These are phyloP conservation scores for Akanthomyces muscarius DNA, from an alignment of 2,329 filamentous ascomycete genomes.

Conservation along the genomic window DNA sequence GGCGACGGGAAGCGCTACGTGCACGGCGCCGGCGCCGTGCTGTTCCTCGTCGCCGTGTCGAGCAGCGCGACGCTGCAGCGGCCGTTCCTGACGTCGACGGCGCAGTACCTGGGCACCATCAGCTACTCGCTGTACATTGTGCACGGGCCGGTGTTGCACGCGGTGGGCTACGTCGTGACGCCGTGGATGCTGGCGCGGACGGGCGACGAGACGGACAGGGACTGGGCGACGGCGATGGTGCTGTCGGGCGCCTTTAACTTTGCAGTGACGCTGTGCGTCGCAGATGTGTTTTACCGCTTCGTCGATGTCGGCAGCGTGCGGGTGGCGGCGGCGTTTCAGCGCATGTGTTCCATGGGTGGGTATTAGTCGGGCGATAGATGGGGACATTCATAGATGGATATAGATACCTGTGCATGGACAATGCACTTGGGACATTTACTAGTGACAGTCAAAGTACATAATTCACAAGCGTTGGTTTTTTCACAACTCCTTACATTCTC, in stretches of 20 bases:
- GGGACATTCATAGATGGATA: not conserved
- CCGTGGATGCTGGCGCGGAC: constrained; percentile 6
- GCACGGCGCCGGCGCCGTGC: constrained; percentile 5
- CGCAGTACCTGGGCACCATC: constrained; percentile 15
- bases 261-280: not conserved
- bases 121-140: constrained; percentile 18
- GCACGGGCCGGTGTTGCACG: constrained; percentile 16
- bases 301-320: constrained; percentile 11
- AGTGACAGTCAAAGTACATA: not conserved
- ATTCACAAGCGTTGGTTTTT: not conserved
- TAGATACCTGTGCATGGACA: not conserved
- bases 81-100: constrained; percentile 11
- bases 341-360: not conserved
- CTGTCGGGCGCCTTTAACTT: not conserved
- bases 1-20: constrained; percentile 11
- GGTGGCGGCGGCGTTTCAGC: constrained; percentile 10
- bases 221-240: constrained; percentile 2
- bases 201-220: not conserved
- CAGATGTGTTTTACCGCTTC: constrained; percentile 13
- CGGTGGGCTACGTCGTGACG: constrained; percentile 7
- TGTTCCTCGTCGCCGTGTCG: constrained; percentile 8
- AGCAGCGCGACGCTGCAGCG: constrained; percentile 9
- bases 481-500: too few species aligned
- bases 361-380: not conserved
- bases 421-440: not conserved